A percentile compares a stretch with the other conserved stretches of the same genome.
Evolutionary conservation across 495 filamentous ascomycete genomes (phyloP).

Genomic region (Barbatosphaeria neglecta): DNA sequence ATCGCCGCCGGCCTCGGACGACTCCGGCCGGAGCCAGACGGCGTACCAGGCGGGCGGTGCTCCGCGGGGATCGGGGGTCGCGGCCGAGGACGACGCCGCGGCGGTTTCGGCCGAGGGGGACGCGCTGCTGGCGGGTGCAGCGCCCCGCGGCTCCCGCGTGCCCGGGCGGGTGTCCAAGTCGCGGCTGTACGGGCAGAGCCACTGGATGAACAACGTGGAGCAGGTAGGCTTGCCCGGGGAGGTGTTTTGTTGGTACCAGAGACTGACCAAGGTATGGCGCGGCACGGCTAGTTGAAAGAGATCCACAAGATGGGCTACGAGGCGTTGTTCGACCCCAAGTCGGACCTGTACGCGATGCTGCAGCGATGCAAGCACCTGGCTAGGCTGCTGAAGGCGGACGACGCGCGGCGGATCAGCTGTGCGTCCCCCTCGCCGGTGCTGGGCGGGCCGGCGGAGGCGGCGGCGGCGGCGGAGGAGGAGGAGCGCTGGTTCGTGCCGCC

Average conservation of each 20-base stretch:
- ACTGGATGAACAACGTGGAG: slow-evolving; percentile 38
- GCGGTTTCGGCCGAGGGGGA: neutral
- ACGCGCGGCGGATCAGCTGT: slow-evolving; percentile 14
- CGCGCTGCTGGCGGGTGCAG: neutral
- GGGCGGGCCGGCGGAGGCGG: no score
- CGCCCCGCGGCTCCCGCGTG: neutral
- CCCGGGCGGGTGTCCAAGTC: slow-evolving; percentile 23
- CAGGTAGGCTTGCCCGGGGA: slow-evolving; percentile 17
- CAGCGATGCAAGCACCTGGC: slow-evolving; percentile 31
- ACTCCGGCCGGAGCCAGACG: neutral
- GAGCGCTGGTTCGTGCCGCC: slow-evolving; percentile 15
- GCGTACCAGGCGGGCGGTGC: neutral
- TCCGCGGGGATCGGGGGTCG: neutral
- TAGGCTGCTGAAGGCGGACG: slow-evolving; percentile 27
- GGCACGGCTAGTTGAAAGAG: slow-evolving; percentile 9
- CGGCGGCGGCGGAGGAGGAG: no score
- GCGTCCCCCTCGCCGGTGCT: neutral
- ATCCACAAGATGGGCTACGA: slow-evolving; percentile 20
- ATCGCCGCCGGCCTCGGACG: neutral
- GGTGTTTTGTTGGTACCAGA: neutral
- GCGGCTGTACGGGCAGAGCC: slow-evolving; percentile 39
- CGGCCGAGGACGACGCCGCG: neutral
- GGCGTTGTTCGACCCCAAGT: slow-evolving; percentile 9
- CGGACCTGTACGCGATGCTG: slow-evolving; percentile 13
- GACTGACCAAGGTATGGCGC: slow-evolving; percentile 17